Evolutionary conservation across 1,139 yeast genomes (phyloP).

Genomic region (Candida labiduridarum): DNA sequence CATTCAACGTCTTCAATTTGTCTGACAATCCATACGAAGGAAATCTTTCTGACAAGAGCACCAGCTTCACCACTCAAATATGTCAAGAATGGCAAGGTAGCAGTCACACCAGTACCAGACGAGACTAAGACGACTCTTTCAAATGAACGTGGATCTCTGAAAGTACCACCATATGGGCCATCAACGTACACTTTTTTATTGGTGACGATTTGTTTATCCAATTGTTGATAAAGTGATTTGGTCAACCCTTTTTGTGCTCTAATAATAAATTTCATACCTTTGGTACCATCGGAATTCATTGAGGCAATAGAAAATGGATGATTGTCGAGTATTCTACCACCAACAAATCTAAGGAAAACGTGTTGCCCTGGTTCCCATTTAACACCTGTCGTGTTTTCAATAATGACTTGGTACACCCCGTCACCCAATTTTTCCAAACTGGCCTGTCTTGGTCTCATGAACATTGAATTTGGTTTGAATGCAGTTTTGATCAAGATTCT

Average conservation of each 20-base stretch:
- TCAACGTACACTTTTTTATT: slow-evolving; percentile 49
- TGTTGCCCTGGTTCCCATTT: slow-evolving; percentile 67
- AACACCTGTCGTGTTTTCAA: slow-evolving; percentile 40
- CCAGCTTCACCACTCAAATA: slow-evolving; percentile 19
- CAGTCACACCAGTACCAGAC: slow-evolving; percentile 61
- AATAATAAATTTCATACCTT: slow-evolving; percentile 48
- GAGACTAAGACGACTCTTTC: slow-evolving; percentile 48
- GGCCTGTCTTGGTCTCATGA: slow-evolving; percentile 51
- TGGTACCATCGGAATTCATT: slow-evolving; percentile 22
- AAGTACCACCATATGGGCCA: slow-evolving; percentile 67
- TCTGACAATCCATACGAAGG: slow-evolving; percentile 54
- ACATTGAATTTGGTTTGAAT: slow-evolving; percentile 44
- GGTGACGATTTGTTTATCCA: slow-evolving; percentile 24
- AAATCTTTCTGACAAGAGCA: slow-evolving; percentile 29
- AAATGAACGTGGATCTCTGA: slow-evolving; percentile 52
- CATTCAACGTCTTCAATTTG: slow-evolving; percentile 41
- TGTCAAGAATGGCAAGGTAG: slow-evolving; percentile 51
- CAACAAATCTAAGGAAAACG: slow-evolving; percentile 52
- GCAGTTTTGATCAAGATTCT: slow-evolving; percentile 55
- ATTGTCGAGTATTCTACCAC: slow-evolving; percentile 50
- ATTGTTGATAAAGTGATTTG: slow-evolving; percentile 25
- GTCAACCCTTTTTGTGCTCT: slow-evolving; percentile 59
- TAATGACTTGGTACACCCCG: slow-evolving; percentile 42
- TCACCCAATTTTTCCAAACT: slow-evolving; percentile 31
- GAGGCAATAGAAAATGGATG: slow-evolving; percentile 67